Base-by-base conservation (phyloP, 2,329 filamentous ascomycete species). In the Phialocephala subalpina region DNA sequence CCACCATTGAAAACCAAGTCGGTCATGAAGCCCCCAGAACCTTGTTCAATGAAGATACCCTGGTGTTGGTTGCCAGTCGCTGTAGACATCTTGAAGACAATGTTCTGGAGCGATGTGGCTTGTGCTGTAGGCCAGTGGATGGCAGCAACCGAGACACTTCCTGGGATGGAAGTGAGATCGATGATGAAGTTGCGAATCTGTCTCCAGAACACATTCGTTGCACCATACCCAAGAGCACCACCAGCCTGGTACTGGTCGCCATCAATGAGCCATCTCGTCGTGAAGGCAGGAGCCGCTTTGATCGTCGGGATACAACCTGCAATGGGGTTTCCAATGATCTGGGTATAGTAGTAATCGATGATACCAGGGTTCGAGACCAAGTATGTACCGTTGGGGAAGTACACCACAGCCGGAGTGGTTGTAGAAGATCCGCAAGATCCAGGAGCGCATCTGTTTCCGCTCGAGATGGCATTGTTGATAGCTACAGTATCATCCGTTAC, bases 401-500 rank as follows among this genome's bases (percentile, higher is more conserved):
- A 75, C 16, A 65, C 64, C 9, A 72, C 60, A 9, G 70, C 70
- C 1, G 86, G 85, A 1, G 82, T 83, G 0, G 78, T 83, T 0
- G 86, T 86, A 4, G 81, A 78, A 4, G 78, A 80, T n/a, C 72
- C 69, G 67, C 82, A 73, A 8, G 91, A 82, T 90, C 83, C 69
- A 0, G 82, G 80, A 47, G 86, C 78, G n/a, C 40, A 45, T 47
- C 60, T 63, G 18, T 64, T 67, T 45, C 61, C 56, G 38, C 35
- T 45, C 11, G 33, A 27, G 16, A 62, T 62, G n/a, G 65, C 67
- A 42, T 81, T 78, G 81, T 97, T 97, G 85, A 97, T 97, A 66
- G 93, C 92, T 0, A 79, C 63, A 0, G 94, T 97, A 76, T 97
- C 94, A 76, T 97, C 94, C n/a, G 90, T 90, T 0, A 81, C 79